Evolutionary conservation across 768 basidiomycete genomes (phyloP).

Genomic region (Hericium coralloides): DNA sequence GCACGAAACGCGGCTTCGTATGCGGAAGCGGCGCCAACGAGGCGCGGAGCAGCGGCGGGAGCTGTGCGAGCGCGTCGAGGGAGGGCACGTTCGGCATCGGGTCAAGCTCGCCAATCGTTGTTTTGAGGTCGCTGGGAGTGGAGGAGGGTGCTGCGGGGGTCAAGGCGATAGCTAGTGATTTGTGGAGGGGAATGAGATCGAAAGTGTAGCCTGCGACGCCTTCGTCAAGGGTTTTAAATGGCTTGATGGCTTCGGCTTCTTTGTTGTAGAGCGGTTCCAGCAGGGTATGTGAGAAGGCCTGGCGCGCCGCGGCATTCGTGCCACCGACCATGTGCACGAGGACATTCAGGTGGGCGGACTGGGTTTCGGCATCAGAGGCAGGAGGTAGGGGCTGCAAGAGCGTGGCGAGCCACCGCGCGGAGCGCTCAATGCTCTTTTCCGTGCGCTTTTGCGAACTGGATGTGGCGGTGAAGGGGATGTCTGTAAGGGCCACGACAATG

Average conservation of each 20-base stretch:
- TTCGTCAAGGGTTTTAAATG: conserved; percentile 52
- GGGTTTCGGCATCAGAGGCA: neutral
- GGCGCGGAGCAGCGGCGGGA: conserved; percentile 39
- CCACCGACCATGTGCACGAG: conserved; percentile 68
- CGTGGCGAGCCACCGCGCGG: conserved; percentile 51
- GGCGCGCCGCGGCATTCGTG: conserved; percentile 43
- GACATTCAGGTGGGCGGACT: conserved; percentile 31
- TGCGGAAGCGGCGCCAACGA: conserved; percentile 49
- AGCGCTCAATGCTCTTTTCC: conserved; percentile 68
- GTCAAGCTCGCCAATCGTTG: neutral
- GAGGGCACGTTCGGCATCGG: conserved; percentile 2
- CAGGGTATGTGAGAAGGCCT: conserved; percentile 52
- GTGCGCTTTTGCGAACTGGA: conserved; percentile 73
- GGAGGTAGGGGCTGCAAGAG: conserved; percentile 31
- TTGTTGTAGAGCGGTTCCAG: conserved; percentile 45
- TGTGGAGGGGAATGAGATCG: conserved; percentile 48
- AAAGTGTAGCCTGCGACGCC: conserved; percentile 63
- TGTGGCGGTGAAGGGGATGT: conserved; percentile 55
- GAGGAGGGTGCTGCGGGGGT: neutral
- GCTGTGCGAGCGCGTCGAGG: conserved; percentile 1
- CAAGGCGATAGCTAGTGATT: conserved; percentile 18
- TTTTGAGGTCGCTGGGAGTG: neutral
- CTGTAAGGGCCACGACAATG: conserved; percentile 60
- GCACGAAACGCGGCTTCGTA: conserved; percentile 56
- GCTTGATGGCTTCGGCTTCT: conserved; percentile 44